These are phyloP conservation scores for Leccinum subgranulosum DNA, from an alignment of 768 basidiomycete genomes.

Conservation along the genomic window DNA sequence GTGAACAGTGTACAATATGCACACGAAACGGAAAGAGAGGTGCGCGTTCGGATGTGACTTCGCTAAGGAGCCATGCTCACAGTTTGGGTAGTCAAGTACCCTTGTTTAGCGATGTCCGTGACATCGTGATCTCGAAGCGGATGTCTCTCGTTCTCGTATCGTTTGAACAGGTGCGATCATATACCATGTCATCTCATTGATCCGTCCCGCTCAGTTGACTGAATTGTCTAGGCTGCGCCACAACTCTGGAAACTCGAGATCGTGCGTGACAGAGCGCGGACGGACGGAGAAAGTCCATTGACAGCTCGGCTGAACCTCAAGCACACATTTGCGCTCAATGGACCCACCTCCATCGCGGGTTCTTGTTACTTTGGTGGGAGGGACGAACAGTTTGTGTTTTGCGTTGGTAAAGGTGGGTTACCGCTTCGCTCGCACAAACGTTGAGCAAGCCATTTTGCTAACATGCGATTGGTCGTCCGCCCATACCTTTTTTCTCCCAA, in stretches of 20 bases:
- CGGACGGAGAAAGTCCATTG: slow-evolving; percentile 21
- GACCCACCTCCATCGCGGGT: slow-evolving; percentile 67
- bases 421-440: neutral
- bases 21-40: slow-evolving; percentile 44
- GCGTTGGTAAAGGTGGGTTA: slow-evolving; percentile 66
- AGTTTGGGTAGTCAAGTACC: slow-evolving; percentile 43
- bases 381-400: slow-evolving; percentile 75
- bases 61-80: neutral
- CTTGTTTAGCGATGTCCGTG: slow-evolving; percentile 50
- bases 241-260: slow-evolving; percentile 73
- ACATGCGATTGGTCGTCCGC: neutral
- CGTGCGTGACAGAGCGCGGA: slow-evolving; percentile 46
- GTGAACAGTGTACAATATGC: slow-evolving; percentile 45
- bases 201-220: neutral
- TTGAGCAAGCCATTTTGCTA: neutral
- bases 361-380: slow-evolving; percentile 79
- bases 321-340: slow-evolving; percentile 67
- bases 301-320: slow-evolving; percentile 37
- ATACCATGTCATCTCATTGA: neutral
- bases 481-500: neutral
- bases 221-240: slow-evolving; percentile 52
- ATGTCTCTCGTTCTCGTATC: slow-evolving; percentile 42
- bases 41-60: slow-evolving; percentile 22
- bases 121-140: slow-evolving; percentile 44
- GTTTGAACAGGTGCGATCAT: slow-evolving; percentile 23